Percentiles rank a stretch among this genome's conserved stretches.
phyloP scores from a whole-genome alignment of 1,284 basidiomycete species.

The Hypsizygus ulmarius region DNA sequence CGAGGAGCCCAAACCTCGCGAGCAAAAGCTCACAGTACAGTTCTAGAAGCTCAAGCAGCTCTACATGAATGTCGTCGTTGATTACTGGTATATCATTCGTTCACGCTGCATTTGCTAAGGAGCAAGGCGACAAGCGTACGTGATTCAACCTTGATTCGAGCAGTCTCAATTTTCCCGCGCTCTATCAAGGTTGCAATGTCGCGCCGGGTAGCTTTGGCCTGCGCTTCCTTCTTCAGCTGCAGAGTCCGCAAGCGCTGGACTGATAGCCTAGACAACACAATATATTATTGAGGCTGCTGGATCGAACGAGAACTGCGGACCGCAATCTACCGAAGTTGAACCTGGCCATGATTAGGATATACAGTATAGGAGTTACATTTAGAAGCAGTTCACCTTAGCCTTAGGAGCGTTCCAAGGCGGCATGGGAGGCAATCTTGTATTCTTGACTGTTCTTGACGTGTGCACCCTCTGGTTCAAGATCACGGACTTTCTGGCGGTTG shows the following conservation, averaged over 20 bases:
- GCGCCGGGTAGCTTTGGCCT: constrained; percentile 80
- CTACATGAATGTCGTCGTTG: constrained; percentile 82
- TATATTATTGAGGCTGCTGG: constrained; percentile 5
- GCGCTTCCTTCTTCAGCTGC: constrained; percentile 91
- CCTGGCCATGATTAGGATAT: constrained; percentile 35
- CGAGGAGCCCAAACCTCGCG: constrained; percentile 89
- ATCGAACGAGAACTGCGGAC: constrained; percentile 1
- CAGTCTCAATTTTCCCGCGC: constrained; percentile 78
- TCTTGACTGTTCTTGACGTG: background rate
- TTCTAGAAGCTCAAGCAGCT: constrained; percentile 90
- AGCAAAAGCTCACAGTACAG: constrained; percentile 92
- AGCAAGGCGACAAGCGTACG: constrained; percentile 42
- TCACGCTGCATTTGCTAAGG: constrained; percentile 4
- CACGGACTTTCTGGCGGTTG: background rate
- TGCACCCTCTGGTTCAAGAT: background rate
- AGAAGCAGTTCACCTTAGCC: constrained; percentile 54
- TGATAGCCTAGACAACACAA: constrained; percentile 58
- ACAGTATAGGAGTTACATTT: constrained; percentile 4
- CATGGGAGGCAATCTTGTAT: constrained; percentile 29
- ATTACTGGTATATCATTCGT: constrained; percentile 51
- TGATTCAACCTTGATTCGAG: constrained; percentile 79
- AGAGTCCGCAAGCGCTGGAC: constrained; percentile 88
- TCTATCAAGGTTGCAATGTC: constrained; percentile 81
- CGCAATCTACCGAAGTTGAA: constrained; percentile 58
- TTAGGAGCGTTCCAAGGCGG: constrained; percentile 69